Conservation (phyloP, 2,329 filamentous ascomycete genomes). For the Nothomitra cinnamomea region DNA sequence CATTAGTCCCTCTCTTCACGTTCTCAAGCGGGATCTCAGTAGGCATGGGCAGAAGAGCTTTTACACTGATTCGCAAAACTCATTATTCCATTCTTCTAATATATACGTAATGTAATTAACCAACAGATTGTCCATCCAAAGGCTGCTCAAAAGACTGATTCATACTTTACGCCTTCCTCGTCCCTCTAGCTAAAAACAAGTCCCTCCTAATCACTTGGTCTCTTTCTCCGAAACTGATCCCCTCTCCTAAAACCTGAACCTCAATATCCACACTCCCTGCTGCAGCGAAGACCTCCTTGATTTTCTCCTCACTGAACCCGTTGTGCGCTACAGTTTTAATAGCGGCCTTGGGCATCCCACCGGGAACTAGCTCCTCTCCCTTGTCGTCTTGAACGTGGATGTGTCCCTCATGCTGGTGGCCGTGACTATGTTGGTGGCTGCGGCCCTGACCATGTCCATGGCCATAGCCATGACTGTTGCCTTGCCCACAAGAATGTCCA, state of each 20-base stretch:
- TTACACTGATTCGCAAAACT: no score
- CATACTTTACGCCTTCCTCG: no score
- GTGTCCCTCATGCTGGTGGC: conserved; percentile 6
- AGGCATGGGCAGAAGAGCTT: no score
- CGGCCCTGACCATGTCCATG: conserved; percentile 3
- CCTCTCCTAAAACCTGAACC: conserved; percentile 9
- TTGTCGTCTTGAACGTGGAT: no score
- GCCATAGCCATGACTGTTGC: conserved; percentile 7
- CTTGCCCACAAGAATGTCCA: conserved; percentile 12
- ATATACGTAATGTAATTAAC: background rate
- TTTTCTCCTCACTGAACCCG: conserved; percentile 44
- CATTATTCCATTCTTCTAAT: no score
- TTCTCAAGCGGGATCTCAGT: no score
- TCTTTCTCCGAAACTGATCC: background rate
- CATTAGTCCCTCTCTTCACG: no score
- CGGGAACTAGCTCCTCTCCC: no score
- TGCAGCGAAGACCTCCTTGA: conserved; percentile 42
- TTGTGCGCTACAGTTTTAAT: conserved; percentile 41
- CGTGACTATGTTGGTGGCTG: conserved; percentile 12
- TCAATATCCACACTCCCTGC: conserved; percentile 29
- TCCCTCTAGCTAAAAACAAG: background rate
- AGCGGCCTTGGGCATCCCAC: no score
- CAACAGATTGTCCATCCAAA: no score
- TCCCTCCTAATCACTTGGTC: background rate
- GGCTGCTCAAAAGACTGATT: no score